phyloP scores from a whole-genome alignment of 2,329 filamentous ascomycete genomes.

The Apiospora malaysiana region DNA sequence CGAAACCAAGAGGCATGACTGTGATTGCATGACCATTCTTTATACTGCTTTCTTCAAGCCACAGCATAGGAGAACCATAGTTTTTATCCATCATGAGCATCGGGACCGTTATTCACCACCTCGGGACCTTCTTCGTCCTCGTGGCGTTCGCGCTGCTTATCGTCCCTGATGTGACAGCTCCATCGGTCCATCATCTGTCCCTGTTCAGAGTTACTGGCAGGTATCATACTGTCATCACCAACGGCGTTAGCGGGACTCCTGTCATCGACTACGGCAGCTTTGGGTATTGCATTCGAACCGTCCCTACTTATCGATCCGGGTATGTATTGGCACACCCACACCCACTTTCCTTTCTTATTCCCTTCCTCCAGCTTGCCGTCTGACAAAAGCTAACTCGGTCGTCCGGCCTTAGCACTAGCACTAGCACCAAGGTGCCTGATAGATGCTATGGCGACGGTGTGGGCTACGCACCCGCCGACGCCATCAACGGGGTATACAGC shows the following conservation, averaged over 20 bases:
- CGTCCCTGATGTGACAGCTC: conserved; percentile 63
- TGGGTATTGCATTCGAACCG: conserved; percentile 57
- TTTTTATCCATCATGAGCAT: not conserved
- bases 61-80: not conserved
- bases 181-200: conserved; percentile 60
- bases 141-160: conserved; percentile 61
- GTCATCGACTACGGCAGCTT: conserved; percentile 64
- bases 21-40: not conserved
- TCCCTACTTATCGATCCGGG: not conserved
- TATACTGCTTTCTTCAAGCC: not conserved
- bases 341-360: not conserved
- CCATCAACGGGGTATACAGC: conserved; percentile 56
- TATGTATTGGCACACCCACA: not conserved
- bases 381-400: not conserved
- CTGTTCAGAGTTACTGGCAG: conserved; percentile 51
- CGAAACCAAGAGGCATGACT: not conserved
- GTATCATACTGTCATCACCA: conserved; percentile 38
- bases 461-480: conserved; percentile 61
- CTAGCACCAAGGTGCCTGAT: conserved; percentile 38
- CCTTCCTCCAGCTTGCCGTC: too few relatives aligned
- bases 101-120: conserved; percentile 52
- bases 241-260: conserved; percentile 46
- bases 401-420: not conserved
- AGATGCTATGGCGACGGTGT: conserved; percentile 54
- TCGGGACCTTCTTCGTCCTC: conserved; percentile 64